Percentiles rank a stretch among this genome's conserved stretches.
Evolutionary conservation across 2,329 filamentous ascomycete genomes (phyloP).

Genomic region (Fusarium denticulatum): DNA sequence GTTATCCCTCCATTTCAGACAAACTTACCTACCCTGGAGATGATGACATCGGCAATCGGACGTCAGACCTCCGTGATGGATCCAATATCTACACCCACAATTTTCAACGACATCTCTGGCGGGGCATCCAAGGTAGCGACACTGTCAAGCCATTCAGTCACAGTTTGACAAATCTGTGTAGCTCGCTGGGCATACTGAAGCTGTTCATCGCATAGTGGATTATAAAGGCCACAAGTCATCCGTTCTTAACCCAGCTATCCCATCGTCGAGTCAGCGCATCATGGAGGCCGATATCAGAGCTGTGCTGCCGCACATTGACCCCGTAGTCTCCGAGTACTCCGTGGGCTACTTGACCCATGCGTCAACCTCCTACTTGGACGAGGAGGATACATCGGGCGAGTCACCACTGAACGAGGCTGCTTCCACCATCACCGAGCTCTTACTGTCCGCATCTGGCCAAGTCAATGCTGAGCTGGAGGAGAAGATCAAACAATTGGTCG

Average conservation of each 20-base stretch:
- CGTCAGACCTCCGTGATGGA: conserved; percentile 20
- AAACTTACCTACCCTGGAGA: conserved; percentile 19
- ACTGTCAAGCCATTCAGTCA: conserved; percentile 22
- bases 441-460: conserved; percentile 92
- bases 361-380: conserved; percentile 83
- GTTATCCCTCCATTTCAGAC: neutral
- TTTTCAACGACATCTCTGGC: conserved; percentile 42
- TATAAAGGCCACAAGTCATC: neutral
- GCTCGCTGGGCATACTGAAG: neutral
- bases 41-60: conserved; percentile 30
- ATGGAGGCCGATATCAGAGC: conserved; percentile 92
- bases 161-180: neutral
- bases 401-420: conserved; percentile 88
- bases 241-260: neutral
- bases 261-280: conserved; percentile 1
- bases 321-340: conserved; percentile 89
- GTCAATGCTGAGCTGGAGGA: conserved; percentile 76
- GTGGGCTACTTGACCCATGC: conserved; percentile 95
- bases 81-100: conserved; percentile 34
- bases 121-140: conserved; percentile 36
- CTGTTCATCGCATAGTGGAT: neutral
- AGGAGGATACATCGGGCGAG: conserved; percentile 71
- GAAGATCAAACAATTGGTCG: conserved; percentile 83
- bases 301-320: conserved; percentile 87
- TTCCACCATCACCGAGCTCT: conserved; percentile 82